Base-by-base conservation (phyloP, 495 filamentous ascomycete species). In the Aspergillus indologenus region DNA sequence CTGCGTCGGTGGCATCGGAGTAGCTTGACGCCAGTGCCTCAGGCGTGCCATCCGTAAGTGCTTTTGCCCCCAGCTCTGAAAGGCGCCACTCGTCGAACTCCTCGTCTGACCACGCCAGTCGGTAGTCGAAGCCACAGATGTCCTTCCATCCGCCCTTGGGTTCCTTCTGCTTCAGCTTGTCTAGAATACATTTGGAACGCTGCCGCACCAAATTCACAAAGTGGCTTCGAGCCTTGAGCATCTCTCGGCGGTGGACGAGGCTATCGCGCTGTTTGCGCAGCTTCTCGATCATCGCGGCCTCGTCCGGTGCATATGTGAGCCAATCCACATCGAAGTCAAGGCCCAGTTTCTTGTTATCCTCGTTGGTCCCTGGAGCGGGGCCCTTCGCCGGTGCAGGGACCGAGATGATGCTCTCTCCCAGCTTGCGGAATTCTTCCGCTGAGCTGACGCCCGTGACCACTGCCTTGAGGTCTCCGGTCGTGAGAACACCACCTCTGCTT, bases 341-440 rank as follows among this genome's bases (percentile, higher is more conserved):
- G 8, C 66, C 86, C 65, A 94, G 88, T 59, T 93, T 90, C 53
- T 90, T 90, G 40, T 80, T 82, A 64, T 91, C 85, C 68, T 87
- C 86, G 70, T 68, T 66, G 4, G 47, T 53, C 24, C 61, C 57
- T 3, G 26, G 26, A 11, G 55, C 53, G 1, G 64, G 50, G 2
- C 58, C 61, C 6, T 61, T 47, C 9, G 73, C 68, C 54, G 69
- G 57, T 0, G 71, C 68, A 17, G 77, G 72, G 26, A 73, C 69
- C 4, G 75, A 69, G 17, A 81, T 62, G n/a, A 80, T 75, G 22
- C 65, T 68, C 46, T 84, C 74, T 45, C 87, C 87, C 0, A 90
- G 73, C 58, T 68, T 72, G 49, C 80, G 81, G 62, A 89, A 87
- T 45, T 83, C 79, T 8, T 71, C 68, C 11, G 79, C 73, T 5